Evolutionary conservation across 352 stramenopile species (phyloP), one percentile per base, ranked within the genome.

Genomic region (Pythium monospermum): DNA sequence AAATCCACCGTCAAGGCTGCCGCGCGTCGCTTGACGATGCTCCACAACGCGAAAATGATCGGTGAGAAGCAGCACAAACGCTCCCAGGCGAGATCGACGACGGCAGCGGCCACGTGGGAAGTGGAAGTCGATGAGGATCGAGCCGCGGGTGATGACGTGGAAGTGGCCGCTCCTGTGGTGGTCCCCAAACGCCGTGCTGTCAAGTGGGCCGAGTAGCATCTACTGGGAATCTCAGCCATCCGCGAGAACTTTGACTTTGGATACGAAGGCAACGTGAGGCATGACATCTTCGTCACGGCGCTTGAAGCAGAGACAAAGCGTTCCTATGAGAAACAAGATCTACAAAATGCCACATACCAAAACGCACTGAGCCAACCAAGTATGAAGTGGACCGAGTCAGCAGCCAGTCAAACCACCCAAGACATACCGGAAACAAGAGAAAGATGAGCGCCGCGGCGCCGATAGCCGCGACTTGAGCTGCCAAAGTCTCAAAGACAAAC

Each of bases 251-350:
- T 64, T 64, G 16, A 64, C 56, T 26, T 64, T 64, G n/a, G 56
- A 71, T 4, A 65, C 71, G 55, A 85, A 87, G n/a, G 61, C 59
- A 21, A 87, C 66, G 8, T 55, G 32, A 1, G 80, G 80, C n/a
- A 76, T 47, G 16, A 88, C 77, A 39, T 87, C 80, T 57, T 85
- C 64, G 38, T 91, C 77, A 36, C 79, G 56, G 31, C 80, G 69
- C 57, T 91, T 89, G 26, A 85, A 76, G 50, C 79, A 85, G 15
- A 91, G 65, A 33, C 76, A 88, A 2, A 87, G 2, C 0, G 75
- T 80, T 22, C 47, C 54, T 10, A 83, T 2, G 6, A 85, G 46
- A 48, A 83, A 86, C 13, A 56, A 6, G 12, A 83, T 66, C 76
- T 88, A 22, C 3, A 7, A 13, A 35, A n/a, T n/a, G 15, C 30